Evolutionary conservation across 371 early-diverging fungal species (phyloP).

Genomic region (Circinella umbellata): DNA sequence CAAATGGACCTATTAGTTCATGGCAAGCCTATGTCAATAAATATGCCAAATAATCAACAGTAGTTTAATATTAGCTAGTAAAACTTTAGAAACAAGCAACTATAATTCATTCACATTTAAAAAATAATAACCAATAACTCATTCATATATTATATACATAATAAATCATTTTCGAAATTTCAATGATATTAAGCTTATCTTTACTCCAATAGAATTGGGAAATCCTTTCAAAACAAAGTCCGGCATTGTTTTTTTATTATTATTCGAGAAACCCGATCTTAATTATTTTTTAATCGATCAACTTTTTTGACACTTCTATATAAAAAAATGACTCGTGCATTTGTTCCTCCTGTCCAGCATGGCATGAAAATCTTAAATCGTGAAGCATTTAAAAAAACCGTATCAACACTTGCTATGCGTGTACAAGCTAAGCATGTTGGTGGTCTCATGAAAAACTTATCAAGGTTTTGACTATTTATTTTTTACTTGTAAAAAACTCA

Average conservation of each 20-base stretch:
- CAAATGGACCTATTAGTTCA: conserved; percentile 36
- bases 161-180: no score
- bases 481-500: no score
- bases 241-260: no score
- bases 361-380: conserved; percentile 65
- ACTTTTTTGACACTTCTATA: background rate
- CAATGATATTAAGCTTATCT: no score
- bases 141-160: no score
- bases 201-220: no score
- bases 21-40: conserved; percentile 51
- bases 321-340: conserved; percentile 9
- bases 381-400: conserved; percentile 60
- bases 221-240: no score
- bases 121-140: no score
- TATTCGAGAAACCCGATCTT: no score
- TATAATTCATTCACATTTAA: no score
- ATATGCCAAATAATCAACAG: conserved; percentile 24
- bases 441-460: conserved; percentile 53
- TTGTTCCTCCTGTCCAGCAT: conserved; percentile 50
- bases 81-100: no score
- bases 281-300: background rate
- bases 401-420: conserved; percentile 63
- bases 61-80: no score
- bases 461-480: conserved; percentile 35
- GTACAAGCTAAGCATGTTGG: conserved; percentile 69